Conservation (phyloP, 2,329 filamentous ascomycete species). For the Stylonectria norvegica region DNA sequence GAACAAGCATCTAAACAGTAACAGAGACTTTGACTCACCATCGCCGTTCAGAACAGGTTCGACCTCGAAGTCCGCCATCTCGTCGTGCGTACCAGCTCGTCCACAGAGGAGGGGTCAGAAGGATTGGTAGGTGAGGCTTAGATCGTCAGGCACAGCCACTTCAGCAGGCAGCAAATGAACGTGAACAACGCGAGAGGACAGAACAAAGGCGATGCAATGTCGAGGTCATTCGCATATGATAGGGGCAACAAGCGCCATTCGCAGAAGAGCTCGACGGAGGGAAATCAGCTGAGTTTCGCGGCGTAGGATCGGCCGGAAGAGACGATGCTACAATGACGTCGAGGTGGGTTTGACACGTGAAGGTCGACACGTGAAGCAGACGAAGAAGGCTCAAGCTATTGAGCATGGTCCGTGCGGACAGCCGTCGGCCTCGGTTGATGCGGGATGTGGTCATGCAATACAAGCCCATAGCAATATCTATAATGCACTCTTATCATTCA, state of each 20-base stretch:
- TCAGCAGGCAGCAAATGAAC: constrained; percentile 8
- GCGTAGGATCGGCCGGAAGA: background rate
- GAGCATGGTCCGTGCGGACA: constrained; percentile 7
- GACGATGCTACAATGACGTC: constrained; percentile 12
- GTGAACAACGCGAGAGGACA: background rate
- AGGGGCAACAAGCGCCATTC: constrained; percentile 16
- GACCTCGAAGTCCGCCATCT: constrained; percentile 16
- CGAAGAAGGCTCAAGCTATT: constrained; percentile 14
- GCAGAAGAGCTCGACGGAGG: constrained; percentile 8
- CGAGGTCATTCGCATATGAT: constrained; percentile 12
- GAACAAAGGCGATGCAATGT: constrained; percentile 7
- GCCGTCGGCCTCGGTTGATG: constrained; percentile 6
- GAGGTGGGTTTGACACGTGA: constrained; percentile 24
- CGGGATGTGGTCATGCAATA: constrained; percentile 20
- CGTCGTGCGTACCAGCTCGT: background rate
- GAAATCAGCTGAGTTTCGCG: background rate
- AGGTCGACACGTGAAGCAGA: no score
- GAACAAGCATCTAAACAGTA: background rate
- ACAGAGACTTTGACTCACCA: constrained; percentile 14
- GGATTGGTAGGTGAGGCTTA: constrained; percentile 6
- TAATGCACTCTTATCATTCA: no score
- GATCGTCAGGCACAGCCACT: constrained; percentile 13
- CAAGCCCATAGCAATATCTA: no score
- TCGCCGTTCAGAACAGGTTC: constrained; percentile 8
- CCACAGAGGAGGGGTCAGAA: background rate